These are phyloP conservation scores for Nicotiana knightiana DNA, from an alignment of 257 asterid genomes.

Conservation along the genomic window DNA sequence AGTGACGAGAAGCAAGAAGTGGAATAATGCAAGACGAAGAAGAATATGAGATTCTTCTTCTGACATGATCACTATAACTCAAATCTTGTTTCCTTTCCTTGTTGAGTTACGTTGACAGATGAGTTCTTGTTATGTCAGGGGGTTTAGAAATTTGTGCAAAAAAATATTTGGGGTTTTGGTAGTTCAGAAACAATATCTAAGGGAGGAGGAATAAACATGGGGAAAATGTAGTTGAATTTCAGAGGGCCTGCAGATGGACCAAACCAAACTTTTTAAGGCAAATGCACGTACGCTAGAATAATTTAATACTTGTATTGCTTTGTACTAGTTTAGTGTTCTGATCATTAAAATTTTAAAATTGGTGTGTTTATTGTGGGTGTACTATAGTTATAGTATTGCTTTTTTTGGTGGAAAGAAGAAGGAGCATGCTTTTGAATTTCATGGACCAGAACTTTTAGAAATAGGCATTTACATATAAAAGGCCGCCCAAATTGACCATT, in stretches of 20 bases:
- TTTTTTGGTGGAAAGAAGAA: constrained; percentile 12
- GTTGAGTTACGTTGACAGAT: background rate
- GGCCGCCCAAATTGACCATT: constrained; percentile 76
- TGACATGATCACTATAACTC: constrained; percentile 39
- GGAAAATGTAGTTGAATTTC: constrained; percentile 32
- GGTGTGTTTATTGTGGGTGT: constrained; percentile 11
- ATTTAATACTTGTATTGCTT: background rate
- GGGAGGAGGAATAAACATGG: constrained; percentile 19
- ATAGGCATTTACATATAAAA: background rate
- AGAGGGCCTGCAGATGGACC: constrained; percentile 62
- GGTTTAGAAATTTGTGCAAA: constrained; percentile 15
- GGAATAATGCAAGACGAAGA: constrained; percentile 24
- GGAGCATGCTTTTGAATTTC: constrained; percentile 10
- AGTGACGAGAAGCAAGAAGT: constrained; percentile 29
- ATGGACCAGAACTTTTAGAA: constrained; percentile 13
- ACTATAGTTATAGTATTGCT: background rate
- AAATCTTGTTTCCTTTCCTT: background rate
- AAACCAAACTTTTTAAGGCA: constrained; percentile 32
- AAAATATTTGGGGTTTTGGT: constrained; percentile 2
- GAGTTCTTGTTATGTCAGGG: background rate
- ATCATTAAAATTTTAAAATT: background rate
- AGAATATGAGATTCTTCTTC: constrained; percentile 47
- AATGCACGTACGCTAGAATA: constrained; percentile 49
- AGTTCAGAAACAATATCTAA: constrained; percentile 12
- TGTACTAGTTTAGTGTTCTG: constrained; percentile 4